Evolutionary conservation across 2,329 filamentous ascomycete genomes (phyloP).

Genomic region (Cytospora chrysosperma): DNA sequence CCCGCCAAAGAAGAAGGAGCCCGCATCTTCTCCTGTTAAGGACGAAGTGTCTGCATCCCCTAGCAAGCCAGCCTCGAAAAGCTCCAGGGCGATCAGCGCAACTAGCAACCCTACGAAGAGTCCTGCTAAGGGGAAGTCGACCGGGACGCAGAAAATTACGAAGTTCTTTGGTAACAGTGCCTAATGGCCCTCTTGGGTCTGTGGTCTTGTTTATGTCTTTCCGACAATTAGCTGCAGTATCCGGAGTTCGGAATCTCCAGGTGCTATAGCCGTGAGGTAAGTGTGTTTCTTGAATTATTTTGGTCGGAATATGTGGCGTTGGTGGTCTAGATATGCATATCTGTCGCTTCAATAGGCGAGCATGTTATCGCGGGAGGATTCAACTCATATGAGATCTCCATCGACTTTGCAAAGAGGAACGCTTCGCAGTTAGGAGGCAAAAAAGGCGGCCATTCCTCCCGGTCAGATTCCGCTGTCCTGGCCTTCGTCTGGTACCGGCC

Average conservation of each 20-base stretch:
- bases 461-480: no score
- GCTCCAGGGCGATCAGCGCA: slow-evolving; percentile 39
- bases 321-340: neutral
- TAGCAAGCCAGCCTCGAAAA: slow-evolving; percentile 24
- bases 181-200: slow-evolving; percentile 26
- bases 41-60: slow-evolving; percentile 26
- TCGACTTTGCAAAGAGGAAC: no score
- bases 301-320: neutral
- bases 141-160: slow-evolving; percentile 46
- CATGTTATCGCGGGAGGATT: neutral
- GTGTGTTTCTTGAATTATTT: neutral
- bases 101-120: slow-evolving; percentile 41
- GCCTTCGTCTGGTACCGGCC: no score
- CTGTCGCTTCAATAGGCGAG: neutral
- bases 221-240: neutral
- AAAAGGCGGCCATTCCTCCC: no score
- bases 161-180: slow-evolving; percentile 47
- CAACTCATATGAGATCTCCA: no score
- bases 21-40: slow-evolving; percentile 24
- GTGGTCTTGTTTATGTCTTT: neutral
- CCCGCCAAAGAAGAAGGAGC: slow-evolving; percentile 31
- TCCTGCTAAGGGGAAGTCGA: slow-evolving; percentile 33
- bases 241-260: neutral
- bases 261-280: neutral
- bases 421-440: no score